Evolutionary conservation across 2,329 filamentous ascomycete species (phyloP).

Genomic region (Ophiostoma novo-ulmi): DNA sequence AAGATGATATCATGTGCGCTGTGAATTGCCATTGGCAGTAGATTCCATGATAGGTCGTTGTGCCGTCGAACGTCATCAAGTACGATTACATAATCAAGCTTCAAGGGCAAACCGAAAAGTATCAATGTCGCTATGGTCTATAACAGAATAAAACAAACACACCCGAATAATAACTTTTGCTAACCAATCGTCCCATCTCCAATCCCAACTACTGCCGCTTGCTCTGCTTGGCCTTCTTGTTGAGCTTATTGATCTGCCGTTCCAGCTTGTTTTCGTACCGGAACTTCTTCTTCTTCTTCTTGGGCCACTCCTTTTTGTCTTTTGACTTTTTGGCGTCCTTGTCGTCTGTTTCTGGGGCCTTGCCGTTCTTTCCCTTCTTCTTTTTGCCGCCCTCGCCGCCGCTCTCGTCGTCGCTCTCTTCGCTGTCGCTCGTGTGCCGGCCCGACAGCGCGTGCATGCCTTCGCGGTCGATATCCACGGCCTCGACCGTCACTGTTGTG

Average conservation of each 20-base stretch:
- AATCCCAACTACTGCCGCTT: background rate
- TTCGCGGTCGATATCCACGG: conserved; percentile 72
- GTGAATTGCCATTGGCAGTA: background rate
- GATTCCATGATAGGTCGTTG: background rate
- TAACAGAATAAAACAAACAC: background rate
- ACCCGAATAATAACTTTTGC: background rate
- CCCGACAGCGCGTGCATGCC: conserved; percentile 56
- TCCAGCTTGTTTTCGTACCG: conserved; percentile 87
- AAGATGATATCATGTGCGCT: background rate
- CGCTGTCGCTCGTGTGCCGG: conserved; percentile 31
- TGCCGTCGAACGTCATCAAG: background rate
- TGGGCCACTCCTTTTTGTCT: conserved; percentile 49
- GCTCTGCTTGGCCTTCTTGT: conserved; percentile 49
- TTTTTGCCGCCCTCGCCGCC: conserved; percentile 34
- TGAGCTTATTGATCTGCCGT: conserved; percentile 60
- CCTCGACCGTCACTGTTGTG: conserved; percentile 90
- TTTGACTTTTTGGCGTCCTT: conserved; percentile 30
- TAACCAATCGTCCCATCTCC: background rate
- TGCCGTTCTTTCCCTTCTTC: conserved; percentile 25
- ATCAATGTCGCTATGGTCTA: conserved; percentile 8
- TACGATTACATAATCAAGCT: background rate
- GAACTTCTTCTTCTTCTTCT: conserved; percentile 87
- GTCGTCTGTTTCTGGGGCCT: conserved; percentile 29
- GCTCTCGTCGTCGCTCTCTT: conserved; percentile 36
- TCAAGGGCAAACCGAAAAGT: background rate